Percentiles rank a stretch among this genome's conserved stretches.
Conservation (phyloP, 345 rosid genomes). For the Cochlearia excelsa region DNA sequence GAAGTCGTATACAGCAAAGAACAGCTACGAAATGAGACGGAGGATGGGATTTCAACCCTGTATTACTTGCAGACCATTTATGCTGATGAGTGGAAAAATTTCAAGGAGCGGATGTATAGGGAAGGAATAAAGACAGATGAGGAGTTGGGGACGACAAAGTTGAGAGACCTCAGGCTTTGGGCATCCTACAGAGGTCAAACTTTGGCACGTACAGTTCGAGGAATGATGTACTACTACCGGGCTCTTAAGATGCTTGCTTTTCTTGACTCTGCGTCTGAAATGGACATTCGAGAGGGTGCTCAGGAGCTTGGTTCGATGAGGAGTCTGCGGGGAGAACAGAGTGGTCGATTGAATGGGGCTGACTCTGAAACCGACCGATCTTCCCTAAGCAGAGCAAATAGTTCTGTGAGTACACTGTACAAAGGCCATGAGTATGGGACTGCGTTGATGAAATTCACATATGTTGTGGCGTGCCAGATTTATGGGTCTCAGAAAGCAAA, state of each 20-base stretch:
- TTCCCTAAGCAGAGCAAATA: slow-evolving; percentile 47
- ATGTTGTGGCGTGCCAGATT: slow-evolving; percentile 40
- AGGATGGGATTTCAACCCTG: slow-evolving; percentile 88
- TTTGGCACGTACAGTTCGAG: slow-evolving; percentile 88
- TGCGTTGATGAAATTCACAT: slow-evolving; percentile 74
- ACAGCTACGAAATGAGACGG: slow-evolving; percentile 82
- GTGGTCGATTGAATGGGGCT: slow-evolving; percentile 33
- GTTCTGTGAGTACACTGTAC: slow-evolving; percentile 60
- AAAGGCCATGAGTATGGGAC: slow-evolving; percentile 82
- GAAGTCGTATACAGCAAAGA: slow-evolving; percentile 88
- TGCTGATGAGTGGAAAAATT: slow-evolving; percentile 91
- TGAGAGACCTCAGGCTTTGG: slow-evolving; percentile 94
- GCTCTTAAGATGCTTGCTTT: slow-evolving; percentile 94
- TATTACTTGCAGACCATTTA: slow-evolving; percentile 92
- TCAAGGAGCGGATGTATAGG: slow-evolving; percentile 83
- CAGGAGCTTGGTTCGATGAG: slow-evolving; percentile 78
- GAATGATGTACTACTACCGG: slow-evolving; percentile 97
- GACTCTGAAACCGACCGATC: slow-evolving; percentile 46
- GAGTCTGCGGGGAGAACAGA: slow-evolving; percentile 35
- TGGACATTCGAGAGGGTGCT: slow-evolving; percentile 78
- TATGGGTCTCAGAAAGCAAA: slow-evolving; percentile 75
- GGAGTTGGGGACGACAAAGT: slow-evolving; percentile 70
- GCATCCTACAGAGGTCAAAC: slow-evolving; percentile 99
- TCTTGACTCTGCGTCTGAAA: slow-evolving; percentile 95
- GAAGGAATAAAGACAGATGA: slow-evolving; percentile 71